Evolutionary conservation across 83 land plant genomes (phyloP), one percentile per base, ranked within the genome.

Genomic region (Larix sibirica): DNA sequence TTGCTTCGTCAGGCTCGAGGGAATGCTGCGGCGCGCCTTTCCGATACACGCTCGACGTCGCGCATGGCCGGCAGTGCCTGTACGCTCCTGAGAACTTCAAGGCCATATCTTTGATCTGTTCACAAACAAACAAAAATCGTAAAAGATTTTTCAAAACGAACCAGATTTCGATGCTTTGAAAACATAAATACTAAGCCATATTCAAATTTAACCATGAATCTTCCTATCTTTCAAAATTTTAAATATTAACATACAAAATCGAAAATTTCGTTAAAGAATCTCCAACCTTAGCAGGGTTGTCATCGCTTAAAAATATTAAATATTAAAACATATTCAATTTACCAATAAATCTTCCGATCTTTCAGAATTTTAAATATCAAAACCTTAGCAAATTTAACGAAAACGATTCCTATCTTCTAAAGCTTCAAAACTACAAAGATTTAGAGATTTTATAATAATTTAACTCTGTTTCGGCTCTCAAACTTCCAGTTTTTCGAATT

Each of bases 41-140:
- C 7, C 80, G 75, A 64, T 84, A 79, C 6, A 40, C 61, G 79
- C 67, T 85, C 23, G 84, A 77, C 28, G 82, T 59, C 13, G 86
- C 81, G 81, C 81, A 80, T 54, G 83, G 85, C 67, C 81, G 85
- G 75, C 84, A 87, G 18, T 91, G 89, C 81, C 77, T 77, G 81
- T 87, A 85, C 3, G 90, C 86, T 20, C 93, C 90, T 12, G 93
- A 84, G 50, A 91, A 82, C 73, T 85, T 89, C 74, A 88, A 60
- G 0, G 88, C 93, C 87, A 91, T 87, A 85, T 88, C 92, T 79
- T 91, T 91, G 42, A 91, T 75, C 92, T 91, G 93, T 54, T 58
- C 54, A 6, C 40, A 6, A 9, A 28, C 4, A 31, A 8, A n/a
- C n/a, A 61, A 16, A 36, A 12, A 21, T 13, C 3, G 42, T 24